Base-by-base conservation (phyloP, 2,329 filamentous ascomycete species). In the Triangularia verruculosa region DNA sequence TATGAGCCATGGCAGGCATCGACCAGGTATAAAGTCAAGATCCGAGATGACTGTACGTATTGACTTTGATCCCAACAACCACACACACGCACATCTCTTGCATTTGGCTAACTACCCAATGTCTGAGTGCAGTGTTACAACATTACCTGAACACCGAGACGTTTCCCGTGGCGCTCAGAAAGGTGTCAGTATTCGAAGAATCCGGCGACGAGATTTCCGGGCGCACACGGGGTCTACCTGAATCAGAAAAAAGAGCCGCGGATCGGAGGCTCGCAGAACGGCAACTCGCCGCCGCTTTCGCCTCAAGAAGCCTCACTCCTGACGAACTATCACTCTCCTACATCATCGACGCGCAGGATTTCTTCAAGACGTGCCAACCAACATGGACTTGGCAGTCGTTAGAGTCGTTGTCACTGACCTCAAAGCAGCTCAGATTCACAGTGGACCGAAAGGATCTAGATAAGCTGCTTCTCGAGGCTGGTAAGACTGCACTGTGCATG, bases 321-420 rank as follows among this genome's bases (percentile, higher is more conserved):
- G 52, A 74, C 65, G 69, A 72, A 12, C 64, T 76, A n/a, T 66
- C 72, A 59, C 61, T 75, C 57, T 66, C 74, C 7, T 75, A 67
- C 61, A 68, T 73, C 63, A 51, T 72, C 22, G 63, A 73, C 61
- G 74, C 74, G 22, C 64, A 65, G 57, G 65, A 75, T 32, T 64
- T 76, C 64, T 74, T 76, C 53, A 25, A 17, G 6, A 15, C 55
- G 24, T 74, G 71, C 59, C 61, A 64, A 20, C 54, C 39, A 43
- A 64, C 66, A 8, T 74, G 70, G 69, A 71, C 32, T 24, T 76
- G 74, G 74, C 39, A 43, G n/a, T 65, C 65, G 58, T 61, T 76
- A 58, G 66, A 70, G 61, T 74, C 72, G 9, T 67, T 76, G 62
- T 70, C 73, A 22, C 71, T 77, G n/a, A 76, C 75, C 66, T 75